Base-by-base conservation (phyloP, 306 rosid genomes). In the Trichosanthes truncata region DNA sequence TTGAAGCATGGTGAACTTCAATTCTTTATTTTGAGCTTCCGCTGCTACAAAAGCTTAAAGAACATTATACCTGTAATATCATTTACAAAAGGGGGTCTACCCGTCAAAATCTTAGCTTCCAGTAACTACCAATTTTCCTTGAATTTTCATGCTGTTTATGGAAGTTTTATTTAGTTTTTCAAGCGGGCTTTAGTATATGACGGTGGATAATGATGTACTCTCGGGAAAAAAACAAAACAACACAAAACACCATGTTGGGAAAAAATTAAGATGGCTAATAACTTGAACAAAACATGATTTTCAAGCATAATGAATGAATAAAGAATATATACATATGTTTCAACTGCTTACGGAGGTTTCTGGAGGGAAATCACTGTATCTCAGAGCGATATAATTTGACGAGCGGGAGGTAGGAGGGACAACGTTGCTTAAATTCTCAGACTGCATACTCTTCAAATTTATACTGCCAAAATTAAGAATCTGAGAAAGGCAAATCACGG, bases 391-490 rank as follows among this genome's bases (percentile, higher is more conserved):
- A 20, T 91, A 92, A 82, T 95, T 95, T 55, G 92, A 83, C 52
- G 97, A 86, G 65, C 98, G 98, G 74, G 98, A 95, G 60, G 91
- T 82, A 17, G 95, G 93, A 83, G 98, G 98, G 78, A 95, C 83
- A 45, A 91, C 78, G 82, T 92, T 89, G 89, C 89, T 79, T 38
- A 83, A 77, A 84, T 95, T 89, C 87, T 91, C 98, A 56, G 93
- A 88, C 80, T 92, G 98, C 87, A 92, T 90, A 82, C 86, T 93
- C 91, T 91, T 95, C 92, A 95, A 84, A 84, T 95, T 95, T 83
- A 95, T 90, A 88, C 97, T 95, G 97, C 93, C 90, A 95, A 92
- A 92, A 92, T 83, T 80, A 89, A 69, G 90, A 92, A 90, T 89
- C 90, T 85, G 90, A 89, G 96, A 92, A 84, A 86, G 82, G 86